Conservation (phyloP, 768 basidiomycete genomes). For the Ephemerocybe angulata region DNA sequence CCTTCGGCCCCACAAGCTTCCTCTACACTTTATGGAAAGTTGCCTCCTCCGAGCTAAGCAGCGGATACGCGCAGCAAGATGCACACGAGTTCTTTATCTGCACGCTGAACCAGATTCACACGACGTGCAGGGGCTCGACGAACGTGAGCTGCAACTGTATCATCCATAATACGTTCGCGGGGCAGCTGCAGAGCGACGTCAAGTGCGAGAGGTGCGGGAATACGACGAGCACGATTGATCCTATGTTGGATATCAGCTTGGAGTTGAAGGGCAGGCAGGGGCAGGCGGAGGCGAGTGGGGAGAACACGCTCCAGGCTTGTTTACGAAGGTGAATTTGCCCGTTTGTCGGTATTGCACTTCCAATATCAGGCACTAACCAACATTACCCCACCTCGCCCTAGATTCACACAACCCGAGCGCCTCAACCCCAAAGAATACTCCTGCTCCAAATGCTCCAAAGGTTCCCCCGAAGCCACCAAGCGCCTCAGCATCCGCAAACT, state of each 20-base stretch:
- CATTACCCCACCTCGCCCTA: constrained; percentile 29
- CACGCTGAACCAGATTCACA: constrained; percentile 83
- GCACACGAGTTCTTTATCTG: constrained; percentile 87
- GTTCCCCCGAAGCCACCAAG: constrained; percentile 74
- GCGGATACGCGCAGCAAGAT: constrained; percentile 93
- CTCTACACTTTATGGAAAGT: constrained; percentile 79
- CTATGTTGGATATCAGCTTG: constrained; percentile 87
- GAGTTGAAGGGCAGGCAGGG: constrained; percentile 50
- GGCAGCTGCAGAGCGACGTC: constrained; percentile 83
- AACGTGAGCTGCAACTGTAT: constrained; percentile 85
- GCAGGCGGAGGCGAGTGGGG: constrained; percentile 20
- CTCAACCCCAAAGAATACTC: constrained; percentile 79
- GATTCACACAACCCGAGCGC: constrained; percentile 84
- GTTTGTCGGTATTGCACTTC: not conserved
- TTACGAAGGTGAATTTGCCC: constrained; percentile 53
- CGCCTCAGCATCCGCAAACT: constrained; percentile 80
- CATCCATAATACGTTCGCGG: constrained; percentile 87
- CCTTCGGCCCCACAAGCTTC: constrained; percentile 81
- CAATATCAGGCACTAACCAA: not conserved
- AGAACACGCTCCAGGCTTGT: constrained; percentile 71
- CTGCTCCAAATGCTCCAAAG: constrained; percentile 77
- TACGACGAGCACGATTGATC: constrained; percentile 76
- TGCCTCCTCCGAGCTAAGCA: constrained; percentile 67
- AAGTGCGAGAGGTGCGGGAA: constrained; percentile 83
- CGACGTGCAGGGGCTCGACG: constrained; percentile 68